A percentile compares a stretch with the other conserved stretches of the same genome.
phyloP scores from a whole-genome alignment of 1,284 basidiomycete species.

The Malassezia restricta region DNA sequence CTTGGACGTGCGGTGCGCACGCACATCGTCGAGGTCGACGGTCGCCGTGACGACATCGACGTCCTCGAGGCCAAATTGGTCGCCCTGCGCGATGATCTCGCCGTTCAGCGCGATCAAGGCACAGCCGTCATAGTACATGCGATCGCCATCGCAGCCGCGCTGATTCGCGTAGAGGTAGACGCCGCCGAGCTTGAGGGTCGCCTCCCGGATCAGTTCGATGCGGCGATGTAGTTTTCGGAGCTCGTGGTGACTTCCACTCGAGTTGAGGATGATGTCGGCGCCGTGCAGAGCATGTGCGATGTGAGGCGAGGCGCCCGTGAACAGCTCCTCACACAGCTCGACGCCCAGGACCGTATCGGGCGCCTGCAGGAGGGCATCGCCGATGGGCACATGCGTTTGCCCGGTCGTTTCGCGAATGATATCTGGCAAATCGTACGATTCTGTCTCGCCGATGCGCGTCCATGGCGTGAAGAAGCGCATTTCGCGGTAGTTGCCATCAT shows the following conservation, averaged over 20 bases:
- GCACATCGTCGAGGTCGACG: constrained; percentile 84
- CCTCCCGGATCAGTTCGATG: constrained; percentile 90
- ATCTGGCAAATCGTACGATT: constrained; percentile 76
- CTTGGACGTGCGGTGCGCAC: constrained; percentile 63
- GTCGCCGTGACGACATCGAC: constrained; percentile 93
- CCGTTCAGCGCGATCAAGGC: constrained; percentile 93
- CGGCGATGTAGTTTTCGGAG: constrained; percentile 81
- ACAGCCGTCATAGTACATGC: constrained; percentile 94
- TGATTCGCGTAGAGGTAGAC: constrained; percentile 97
- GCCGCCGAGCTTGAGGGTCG: constrained; percentile 89
- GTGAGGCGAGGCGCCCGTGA: constrained; percentile 90
- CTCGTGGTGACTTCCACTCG: constrained; percentile 92
- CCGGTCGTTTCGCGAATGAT: constrained; percentile 74
- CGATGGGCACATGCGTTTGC: constrained; percentile 91
- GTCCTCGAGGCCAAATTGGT: constrained; percentile 87
- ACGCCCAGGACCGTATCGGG: constrained; percentile 90
- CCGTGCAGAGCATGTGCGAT: constrained; percentile 93
- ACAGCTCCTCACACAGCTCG: constrained; percentile 91
- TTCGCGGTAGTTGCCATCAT: constrained; percentile 96
- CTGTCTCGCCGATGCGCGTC: constrained; percentile 72
- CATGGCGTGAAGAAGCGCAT: constrained; percentile 92
- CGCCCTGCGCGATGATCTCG: constrained; percentile 78
- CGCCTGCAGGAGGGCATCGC: constrained; percentile 84
- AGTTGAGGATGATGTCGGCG: constrained; percentile 97
- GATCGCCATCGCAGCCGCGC: constrained; percentile 94